Percentiles rank a stretch among this genome's conserved stretches.
These are phyloP conservation scores for Tagetes erecta DNA, from an alignment of 129 eudicot species.

Conservation along the genomic window DNA sequence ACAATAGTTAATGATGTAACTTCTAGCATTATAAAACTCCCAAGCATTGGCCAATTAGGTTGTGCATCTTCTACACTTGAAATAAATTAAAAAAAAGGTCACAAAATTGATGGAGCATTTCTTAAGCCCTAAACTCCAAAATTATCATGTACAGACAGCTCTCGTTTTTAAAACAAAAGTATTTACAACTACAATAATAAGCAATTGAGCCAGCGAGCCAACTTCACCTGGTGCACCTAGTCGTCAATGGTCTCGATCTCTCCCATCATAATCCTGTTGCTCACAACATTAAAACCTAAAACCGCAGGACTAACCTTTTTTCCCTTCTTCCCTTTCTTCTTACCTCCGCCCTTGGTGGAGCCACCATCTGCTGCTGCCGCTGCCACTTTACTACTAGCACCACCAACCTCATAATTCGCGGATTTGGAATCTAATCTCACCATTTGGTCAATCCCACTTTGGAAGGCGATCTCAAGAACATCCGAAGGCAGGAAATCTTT, in stretches of 20 bases:
- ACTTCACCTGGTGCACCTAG: neutral
- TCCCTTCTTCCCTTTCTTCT: slow-evolving; percentile 88
- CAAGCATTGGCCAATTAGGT: slow-evolving; percentile 7
- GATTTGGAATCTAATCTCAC: slow-evolving; percentile 42
- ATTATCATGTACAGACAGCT: slow-evolving; percentile 44
- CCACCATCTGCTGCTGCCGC: slow-evolving; percentile 50
- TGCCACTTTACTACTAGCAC: slow-evolving; percentile 28
- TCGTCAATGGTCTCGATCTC: slow-evolving; percentile 85
- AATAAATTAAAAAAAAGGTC: slow-evolving; percentile 16
- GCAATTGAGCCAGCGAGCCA: slow-evolving; percentile 7
- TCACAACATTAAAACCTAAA: slow-evolving; percentile 87
- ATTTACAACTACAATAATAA: slow-evolving; percentile 46
- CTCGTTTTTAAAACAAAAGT: slow-evolving; percentile 34
- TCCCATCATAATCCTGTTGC: slow-evolving; percentile 99
- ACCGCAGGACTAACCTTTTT: slow-evolving; percentile 78
- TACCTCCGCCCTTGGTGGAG: slow-evolving; percentile 52
- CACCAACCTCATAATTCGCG: slow-evolving; percentile 23
- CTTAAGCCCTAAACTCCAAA: slow-evolving; percentile 26
- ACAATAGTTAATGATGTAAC: neutral
- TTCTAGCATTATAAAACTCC: slow-evolving; percentile 8
- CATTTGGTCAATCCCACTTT: slow-evolving; percentile 50
- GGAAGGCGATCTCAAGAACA: slow-evolving; percentile 81
- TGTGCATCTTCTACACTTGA: neutral
- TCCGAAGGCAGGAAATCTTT: slow-evolving; percentile 71
- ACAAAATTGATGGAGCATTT: slow-evolving; percentile 68